Conservation (phyloP, 192 early-diverging fungal species). For the Coemansia sp. region DNA sequence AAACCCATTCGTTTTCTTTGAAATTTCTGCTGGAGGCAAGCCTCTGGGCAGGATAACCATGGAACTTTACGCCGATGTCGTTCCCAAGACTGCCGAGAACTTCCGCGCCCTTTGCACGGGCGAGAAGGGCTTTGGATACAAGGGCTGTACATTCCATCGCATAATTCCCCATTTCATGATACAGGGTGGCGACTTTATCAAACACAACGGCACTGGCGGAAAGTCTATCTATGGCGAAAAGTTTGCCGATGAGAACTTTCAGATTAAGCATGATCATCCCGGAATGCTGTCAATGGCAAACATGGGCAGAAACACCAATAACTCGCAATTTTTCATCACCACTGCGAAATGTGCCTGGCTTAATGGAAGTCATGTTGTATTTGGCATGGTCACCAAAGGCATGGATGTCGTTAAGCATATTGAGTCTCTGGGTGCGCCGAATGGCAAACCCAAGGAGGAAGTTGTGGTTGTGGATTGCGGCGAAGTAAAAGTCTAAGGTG, state of each 20-base stretch:
- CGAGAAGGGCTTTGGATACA: slow-evolving; percentile 56
- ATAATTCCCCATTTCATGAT: slow-evolving; percentile 86
- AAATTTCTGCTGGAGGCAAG: slow-evolving; percentile 32
- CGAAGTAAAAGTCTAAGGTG: slow-evolving; percentile 41
- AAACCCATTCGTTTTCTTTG: slow-evolving; percentile 53
- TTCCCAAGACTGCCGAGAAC: slow-evolving; percentile 94
- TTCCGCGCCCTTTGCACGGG: slow-evolving; percentile 69
- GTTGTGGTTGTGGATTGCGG: slow-evolving; percentile 71
- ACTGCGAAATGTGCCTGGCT: slow-evolving; percentile 69
- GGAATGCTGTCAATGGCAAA: slow-evolving; percentile 79
- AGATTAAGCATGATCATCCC: slow-evolving; percentile 61
- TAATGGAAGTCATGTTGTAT: slow-evolving; percentile 75
- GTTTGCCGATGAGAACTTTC: slow-evolving; percentile 78
- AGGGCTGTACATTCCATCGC: slow-evolving; percentile 81
- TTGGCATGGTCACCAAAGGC: slow-evolving; percentile 74
- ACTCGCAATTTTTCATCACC: slow-evolving; percentile 81
- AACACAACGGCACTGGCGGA: slow-evolving; percentile 76
- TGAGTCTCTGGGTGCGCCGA: slow-evolving; percentile 59
- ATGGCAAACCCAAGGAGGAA: slow-evolving; percentile 57
- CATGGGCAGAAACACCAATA: slow-evolving; percentile 72
- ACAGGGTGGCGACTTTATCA: slow-evolving; percentile 87
- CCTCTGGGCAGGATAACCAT: slow-evolving; percentile 41
- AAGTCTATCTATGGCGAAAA: slow-evolving; percentile 79
- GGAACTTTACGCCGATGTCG: slow-evolving; percentile 66
- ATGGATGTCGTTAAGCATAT: slow-evolving; percentile 76